These are phyloP conservation scores for Cryptococcus neoformans DNA, from an alignment of 1,284 basidiomycete species.

Conservation along the genomic window DNA sequence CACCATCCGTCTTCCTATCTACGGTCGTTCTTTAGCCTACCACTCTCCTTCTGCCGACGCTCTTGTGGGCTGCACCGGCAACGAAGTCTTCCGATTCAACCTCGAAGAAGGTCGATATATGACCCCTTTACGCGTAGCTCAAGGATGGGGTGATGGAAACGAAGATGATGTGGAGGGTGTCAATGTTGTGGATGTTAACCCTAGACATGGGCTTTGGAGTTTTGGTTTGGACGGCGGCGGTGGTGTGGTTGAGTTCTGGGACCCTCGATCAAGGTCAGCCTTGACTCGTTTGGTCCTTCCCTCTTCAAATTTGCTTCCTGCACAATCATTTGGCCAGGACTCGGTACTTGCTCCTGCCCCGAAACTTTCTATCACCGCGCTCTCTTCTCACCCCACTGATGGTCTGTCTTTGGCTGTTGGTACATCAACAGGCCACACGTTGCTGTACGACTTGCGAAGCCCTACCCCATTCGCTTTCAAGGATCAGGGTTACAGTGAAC, in stretches of 20 bases:
- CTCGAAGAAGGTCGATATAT: conserved; percentile 94
- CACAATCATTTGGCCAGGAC: conserved; percentile 30
- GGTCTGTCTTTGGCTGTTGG: conserved; percentile 92
- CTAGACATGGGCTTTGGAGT: conserved; percentile 83
- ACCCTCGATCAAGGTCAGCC: conserved; percentile 73
- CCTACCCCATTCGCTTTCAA: conserved; percentile 80
- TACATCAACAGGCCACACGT: conserved; percentile 88
- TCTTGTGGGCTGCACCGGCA: conserved; percentile 70
- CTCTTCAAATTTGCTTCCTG: conserved; percentile 57
- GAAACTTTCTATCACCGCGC: conserved; percentile 71
- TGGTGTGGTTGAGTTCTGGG: conserved; percentile 94
- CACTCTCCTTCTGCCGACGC: conserved; percentile 80
- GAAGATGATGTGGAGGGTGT: conserved; percentile 67
- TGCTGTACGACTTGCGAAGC: conserved; percentile 92
- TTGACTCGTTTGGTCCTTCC: conserved; percentile 67
- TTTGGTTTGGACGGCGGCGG: conserved; percentile 66
- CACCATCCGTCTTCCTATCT: conserved; percentile 86
- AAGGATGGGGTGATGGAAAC: conserved; percentile 56
- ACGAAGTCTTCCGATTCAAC: conserved; percentile 90
- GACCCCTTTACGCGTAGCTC: conserved; percentile 60
- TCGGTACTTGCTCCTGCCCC: conserved; percentile 31
- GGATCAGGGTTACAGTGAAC: conserved; percentile 95
- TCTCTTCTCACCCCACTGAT: conserved; percentile 73
- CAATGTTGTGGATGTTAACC: conserved; percentile 90
- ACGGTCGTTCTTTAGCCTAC: conserved; percentile 88